phyloP scores from a whole-genome alignment of 768 basidiomycete genomes.

The Crucibulum laeve region DNA sequence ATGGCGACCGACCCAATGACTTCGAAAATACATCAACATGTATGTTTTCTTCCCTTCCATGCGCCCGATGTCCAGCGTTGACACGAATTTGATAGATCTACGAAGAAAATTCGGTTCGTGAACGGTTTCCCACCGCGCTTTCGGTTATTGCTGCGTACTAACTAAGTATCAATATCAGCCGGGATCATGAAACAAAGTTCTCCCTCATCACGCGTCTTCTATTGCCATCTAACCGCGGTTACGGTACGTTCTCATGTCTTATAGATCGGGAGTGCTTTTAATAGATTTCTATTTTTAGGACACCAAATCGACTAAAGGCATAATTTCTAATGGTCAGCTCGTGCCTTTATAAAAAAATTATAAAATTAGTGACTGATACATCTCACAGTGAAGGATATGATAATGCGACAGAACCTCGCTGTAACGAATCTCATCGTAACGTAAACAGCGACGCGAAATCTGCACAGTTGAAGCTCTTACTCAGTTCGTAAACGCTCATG shows the following conservation, averaged over 20 bases:
- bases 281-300: constrained; percentile 33
- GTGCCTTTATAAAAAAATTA: not conserved
- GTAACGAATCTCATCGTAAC: constrained; percentile 32
- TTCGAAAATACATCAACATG: constrained; percentile 65
- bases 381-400: constrained; percentile 36
- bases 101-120: constrained; percentile 41
- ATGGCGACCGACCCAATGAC: constrained; percentile 65
- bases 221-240: constrained; percentile 64
- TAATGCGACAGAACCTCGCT: constrained; percentile 39
- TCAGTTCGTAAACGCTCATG: too few relatives aligned
- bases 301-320: constrained; percentile 48
- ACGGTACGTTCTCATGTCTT: constrained; percentile 38
- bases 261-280: not conserved
- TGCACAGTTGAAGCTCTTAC: too few relatives aligned
- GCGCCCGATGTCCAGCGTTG: constrained; percentile 5
- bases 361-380: not conserved
- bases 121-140: constrained; percentile 1
- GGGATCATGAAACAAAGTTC: constrained; percentile 42
- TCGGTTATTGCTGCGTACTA: not conserved
- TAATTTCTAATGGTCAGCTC: constrained; percentile 43
- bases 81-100: constrained; percentile 24
- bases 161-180: constrained; percentile 16
- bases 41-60: constrained; percentile 27
- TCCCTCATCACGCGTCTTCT: constrained; percentile 44
- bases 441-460: constrained; percentile 1